Conservation (phyloP, 805 yeast genomes). For the Metschnikowia picachoensis region DNA sequence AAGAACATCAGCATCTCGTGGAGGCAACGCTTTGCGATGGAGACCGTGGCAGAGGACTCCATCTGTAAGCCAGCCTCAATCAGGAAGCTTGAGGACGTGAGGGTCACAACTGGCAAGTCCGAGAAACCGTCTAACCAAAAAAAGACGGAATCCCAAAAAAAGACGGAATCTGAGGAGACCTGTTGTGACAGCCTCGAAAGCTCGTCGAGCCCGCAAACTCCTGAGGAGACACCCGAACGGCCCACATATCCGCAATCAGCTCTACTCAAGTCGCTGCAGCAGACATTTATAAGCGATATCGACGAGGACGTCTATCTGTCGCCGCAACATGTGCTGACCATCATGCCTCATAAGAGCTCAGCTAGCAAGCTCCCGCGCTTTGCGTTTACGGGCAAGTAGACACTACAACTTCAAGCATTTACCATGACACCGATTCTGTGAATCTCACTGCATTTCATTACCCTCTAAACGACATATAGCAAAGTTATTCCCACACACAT, state of each 20-base stretch:
- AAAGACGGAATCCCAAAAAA: background rate
- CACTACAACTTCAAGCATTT: background rate
- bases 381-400: conserved; percentile 14
- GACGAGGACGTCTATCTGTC: conserved; percentile 8
- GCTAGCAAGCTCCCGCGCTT: conserved; percentile 13
- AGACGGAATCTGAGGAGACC: background rate
- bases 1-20: conserved; percentile 8
- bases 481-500: too few species aligned
- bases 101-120: too few species aligned
- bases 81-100: too few species aligned
- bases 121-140: too few species aligned
- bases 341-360: background rate
- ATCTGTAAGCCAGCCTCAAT: too few species aligned
- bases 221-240: conserved; percentile 1
- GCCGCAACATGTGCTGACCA: background rate
- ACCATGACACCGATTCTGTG: too few species aligned
- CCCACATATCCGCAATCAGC: background rate
- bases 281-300: conserved; percentile 14
- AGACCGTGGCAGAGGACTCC: too few species aligned
- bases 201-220: conserved; percentile 8
- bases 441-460: too few species aligned
- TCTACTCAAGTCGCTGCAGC: conserved; percentile 16
- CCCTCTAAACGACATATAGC: too few species aligned
- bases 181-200: conserved; percentile 5
- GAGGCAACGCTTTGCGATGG: conserved; percentile 15